Base-by-base conservation (phyloP, 208 protist genomes). In the Sergeia podlipaevii region DNA sequence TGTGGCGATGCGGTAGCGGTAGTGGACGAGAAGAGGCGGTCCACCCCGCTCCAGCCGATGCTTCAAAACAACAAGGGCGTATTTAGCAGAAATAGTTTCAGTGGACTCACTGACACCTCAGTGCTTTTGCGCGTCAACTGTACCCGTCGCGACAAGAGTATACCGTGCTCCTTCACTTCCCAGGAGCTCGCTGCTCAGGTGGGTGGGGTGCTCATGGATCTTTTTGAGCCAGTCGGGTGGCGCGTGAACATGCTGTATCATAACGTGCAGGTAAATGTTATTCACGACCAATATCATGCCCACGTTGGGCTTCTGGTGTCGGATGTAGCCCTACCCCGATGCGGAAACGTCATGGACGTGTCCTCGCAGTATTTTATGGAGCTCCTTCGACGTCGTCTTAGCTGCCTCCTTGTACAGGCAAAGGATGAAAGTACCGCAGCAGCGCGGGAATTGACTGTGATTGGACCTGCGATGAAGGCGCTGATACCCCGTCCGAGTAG, bases 171-270 rank as follows among this genome's bases (percentile, higher is more conserved):
- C 2, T 70, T 77, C 26, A 65, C 54, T 18, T 78, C 76, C 1
- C 63, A 63, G 15, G 61, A 78, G 21, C 34, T 84, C 20, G 65
- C 71, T 6, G 58, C 56, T 15, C 64, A 70, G 42, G 43, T 70
- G 4, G 71, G 76, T 7, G 71, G 68, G 17, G 13, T 60, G 0
- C 42, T 79, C 13, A 61, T 49, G 45, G 64, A 69, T 6, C 28
- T 26, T 27, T 56, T 73, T 46, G 30, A 70, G 15, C 20, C 20
- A 0, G 4, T 32, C 20, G 43, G 54, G 10, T 81, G 70, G 78
- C 24, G 49, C 13, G 73, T 85, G 33, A 76, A 64, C 44, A 81
- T 79, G 74, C 29, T 79, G 15, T 76, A 77, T 51, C 50, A 77
- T 55, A 74, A 76, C 58, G 58, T 78, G 15, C 66, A 78, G 57